A percentile compares a stretch with the other conserved stretches of the same genome.
These are phyloP conservation scores for Sugiyamaella neomexicana DNA, from an alignment of 1,139 yeast species.

Conservation along the genomic window DNA sequence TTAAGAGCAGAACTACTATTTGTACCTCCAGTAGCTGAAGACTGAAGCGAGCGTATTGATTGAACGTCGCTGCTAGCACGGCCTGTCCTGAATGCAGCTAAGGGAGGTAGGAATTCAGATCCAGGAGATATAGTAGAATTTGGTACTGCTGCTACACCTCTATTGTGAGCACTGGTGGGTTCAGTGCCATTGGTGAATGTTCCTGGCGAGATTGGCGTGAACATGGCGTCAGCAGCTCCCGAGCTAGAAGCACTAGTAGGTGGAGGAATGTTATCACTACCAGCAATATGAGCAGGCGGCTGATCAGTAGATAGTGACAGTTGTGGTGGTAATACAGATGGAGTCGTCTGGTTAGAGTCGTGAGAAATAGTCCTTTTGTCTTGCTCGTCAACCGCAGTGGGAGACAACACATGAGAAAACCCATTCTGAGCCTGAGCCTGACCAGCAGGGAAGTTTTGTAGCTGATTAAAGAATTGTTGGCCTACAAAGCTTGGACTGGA, in stretches of 20 bases:
- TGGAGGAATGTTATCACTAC: background rate
- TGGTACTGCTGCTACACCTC: background rate
- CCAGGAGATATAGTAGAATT: background rate
- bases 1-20: conserved; percentile 37
- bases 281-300: background rate
- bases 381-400: background rate
- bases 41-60: conserved; percentile 30
- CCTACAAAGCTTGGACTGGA: conserved; percentile 17
- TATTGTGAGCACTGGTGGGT: background rate
- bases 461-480: conserved; percentile 28
- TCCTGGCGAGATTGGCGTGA: conserved; percentile 4
- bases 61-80: conserved; percentile 26
- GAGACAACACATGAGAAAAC: background rate
- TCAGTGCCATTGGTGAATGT: background rate
- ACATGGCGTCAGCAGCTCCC: background rate
- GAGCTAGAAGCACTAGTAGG: background rate
- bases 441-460: conserved; percentile 28
- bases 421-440: background rate
- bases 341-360: background rate
- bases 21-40: conserved; percentile 22
- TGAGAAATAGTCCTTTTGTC: background rate
- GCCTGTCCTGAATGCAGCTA: conserved; percentile 10
- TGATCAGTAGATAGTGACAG: background rate
- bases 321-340: conserved; percentile 12
- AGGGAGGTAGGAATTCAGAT: conserved; percentile 17